phyloP scores from a whole-genome alignment of 2,329 filamentous ascomycete genomes.

The Aspergillus oerlinghausenensis region DNA sequence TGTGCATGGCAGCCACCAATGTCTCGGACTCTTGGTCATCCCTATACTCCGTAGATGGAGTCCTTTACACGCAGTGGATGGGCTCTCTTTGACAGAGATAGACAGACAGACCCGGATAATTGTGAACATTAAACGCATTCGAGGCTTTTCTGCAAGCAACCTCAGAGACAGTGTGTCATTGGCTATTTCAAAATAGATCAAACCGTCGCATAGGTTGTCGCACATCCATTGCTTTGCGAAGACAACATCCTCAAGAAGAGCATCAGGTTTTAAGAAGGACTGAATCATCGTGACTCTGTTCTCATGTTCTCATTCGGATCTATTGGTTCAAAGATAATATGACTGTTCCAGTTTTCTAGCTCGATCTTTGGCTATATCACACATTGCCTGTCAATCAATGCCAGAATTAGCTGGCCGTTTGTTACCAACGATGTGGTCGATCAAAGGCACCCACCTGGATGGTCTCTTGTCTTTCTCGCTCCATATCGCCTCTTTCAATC shows the following conservation, averaged over 20 bases:
- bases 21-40: background rate
- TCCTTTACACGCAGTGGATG: background rate
- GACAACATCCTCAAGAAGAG: background rate
- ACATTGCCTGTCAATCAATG: constrained; percentile 66
- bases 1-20: background rate
- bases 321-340: background rate
- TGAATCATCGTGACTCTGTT: background rate
- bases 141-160: background rate
- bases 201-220: background rate
- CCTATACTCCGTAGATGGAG: background rate
- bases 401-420: background rate
- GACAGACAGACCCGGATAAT: background rate
- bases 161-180: background rate
- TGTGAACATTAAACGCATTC: background rate
- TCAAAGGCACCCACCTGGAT: constrained; percentile 58
- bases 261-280: background rate
- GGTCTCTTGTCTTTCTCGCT: constrained; percentile 65
- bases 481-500: constrained; percentile 64
- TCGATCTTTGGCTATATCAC: constrained; percentile 79
- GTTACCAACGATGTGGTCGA: background rate
- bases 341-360: constrained; percentile 56
- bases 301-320: background rate
- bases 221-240: background rate
- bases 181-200: background rate
- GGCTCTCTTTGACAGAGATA: background rate